Evolutionary conservation across 192 early-diverging fungal species (phyloP).

Genomic region (Backusella tuberculispora): DNA sequence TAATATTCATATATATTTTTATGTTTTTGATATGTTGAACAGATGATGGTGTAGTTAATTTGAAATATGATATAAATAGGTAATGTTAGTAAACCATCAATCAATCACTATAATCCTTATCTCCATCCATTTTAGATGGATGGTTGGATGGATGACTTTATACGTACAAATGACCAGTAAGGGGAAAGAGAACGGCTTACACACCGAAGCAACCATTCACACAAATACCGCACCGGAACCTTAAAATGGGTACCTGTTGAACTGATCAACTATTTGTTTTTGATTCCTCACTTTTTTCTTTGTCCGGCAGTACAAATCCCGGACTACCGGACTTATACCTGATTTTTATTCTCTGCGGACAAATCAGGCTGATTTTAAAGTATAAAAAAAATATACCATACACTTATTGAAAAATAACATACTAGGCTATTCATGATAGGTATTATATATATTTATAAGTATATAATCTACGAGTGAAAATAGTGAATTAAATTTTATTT

Average conservation of each 20-base stretch:
- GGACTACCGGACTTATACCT: no score
- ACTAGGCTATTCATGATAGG: no score
- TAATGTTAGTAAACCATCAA: conserved; percentile 5
- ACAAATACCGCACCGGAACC: conserved; percentile 20
- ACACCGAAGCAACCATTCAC: background rate
- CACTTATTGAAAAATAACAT: no score
- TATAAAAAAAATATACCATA: no score
- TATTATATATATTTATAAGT: no score
- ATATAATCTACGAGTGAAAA: no score
- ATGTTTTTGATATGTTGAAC: background rate
- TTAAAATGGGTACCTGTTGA: conserved; percentile 7
- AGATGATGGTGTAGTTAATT: background rate
- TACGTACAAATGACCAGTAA: conserved; percentile 39
- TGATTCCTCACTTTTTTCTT: background rate
- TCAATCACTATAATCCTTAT: background rate
- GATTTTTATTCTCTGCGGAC: no score
- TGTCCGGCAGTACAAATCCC: background rate
- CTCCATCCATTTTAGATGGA: conserved; percentile 6
- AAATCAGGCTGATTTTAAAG: no score
- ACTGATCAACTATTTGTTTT: background rate
- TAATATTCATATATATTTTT: background rate
- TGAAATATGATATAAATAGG: background rate
- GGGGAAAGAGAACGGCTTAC: conserved; percentile 35
- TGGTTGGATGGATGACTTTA: conserved; percentile 5
- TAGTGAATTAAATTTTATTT: no score